phyloP scores from a whole-genome alignment of 176 grass and related monocot species.

The Rhynchospora pubera region DNA sequence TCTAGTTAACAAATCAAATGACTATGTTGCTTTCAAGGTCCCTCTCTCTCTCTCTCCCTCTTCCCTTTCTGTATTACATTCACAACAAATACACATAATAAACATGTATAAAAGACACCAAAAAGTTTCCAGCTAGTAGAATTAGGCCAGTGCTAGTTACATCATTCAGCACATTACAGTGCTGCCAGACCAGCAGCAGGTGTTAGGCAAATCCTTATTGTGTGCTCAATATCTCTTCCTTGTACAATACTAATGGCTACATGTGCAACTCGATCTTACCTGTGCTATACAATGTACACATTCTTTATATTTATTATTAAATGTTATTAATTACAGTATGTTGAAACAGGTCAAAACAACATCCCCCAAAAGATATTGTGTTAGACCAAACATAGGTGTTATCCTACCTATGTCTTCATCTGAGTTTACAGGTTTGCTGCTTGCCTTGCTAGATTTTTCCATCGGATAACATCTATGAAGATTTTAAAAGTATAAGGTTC shows the following conservation, averaged over 20 bases:
- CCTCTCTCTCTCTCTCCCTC: constrained; percentile 17
- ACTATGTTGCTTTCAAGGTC: constrained; percentile 95
- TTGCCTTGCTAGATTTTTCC: not conserved
- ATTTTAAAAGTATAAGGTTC: constrained; percentile 7
- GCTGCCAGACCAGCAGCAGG: not conserved
- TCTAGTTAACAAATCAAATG: constrained; percentile 74
- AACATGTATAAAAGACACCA: not conserved
- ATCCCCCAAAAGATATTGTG: constrained; percentile 92
- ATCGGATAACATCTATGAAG: constrained; percentile 16
- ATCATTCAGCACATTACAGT: not conserved
- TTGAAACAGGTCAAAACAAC: constrained; percentile 89
- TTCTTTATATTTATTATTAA: not conserved
- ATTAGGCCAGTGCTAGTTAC: not conserved
- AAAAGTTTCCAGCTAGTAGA: not conserved
- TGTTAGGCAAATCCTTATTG: constrained; percentile 3
- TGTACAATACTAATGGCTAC: not conserved
- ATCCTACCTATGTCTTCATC: constrained; percentile 71
- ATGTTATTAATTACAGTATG: constrained; percentile 10
- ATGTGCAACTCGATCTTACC: not conserved
- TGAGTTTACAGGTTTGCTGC: constrained; percentile 65
- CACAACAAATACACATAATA: not conserved
- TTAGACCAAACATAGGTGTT: constrained; percentile 88
- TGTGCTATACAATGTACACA: not conserved
- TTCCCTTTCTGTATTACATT: not conserved
- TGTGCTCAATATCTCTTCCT: not conserved